A percentile compares a stretch with the other conserved stretches of the same genome.
These are phyloP conservation scores for Pyrenophora tritici-repentis DNA, from an alignment of 2,329 filamentous ascomycete species.

Conservation along the genomic window DNA sequence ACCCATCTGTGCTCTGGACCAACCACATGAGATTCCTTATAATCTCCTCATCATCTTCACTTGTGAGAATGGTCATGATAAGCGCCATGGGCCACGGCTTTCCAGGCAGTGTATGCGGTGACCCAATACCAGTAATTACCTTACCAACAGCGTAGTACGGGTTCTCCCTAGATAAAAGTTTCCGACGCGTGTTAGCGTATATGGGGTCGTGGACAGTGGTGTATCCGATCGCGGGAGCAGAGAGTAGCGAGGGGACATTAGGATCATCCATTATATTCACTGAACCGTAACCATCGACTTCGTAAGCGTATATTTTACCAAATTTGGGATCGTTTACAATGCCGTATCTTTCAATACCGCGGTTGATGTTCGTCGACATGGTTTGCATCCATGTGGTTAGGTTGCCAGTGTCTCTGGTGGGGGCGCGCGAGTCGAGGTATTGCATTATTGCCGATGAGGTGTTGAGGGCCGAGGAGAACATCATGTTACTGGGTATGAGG, in stretches of 20 bases:
- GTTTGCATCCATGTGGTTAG: constrained; percentile 62
- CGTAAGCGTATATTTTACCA: constrained; percentile 54
- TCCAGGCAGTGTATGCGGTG: constrained; percentile 53
- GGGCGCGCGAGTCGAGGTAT: constrained; percentile 44
- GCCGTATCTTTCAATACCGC: constrained; percentile 51
- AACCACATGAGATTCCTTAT: constrained; percentile 48
- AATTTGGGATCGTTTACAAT: constrained; percentile 43
- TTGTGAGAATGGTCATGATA: constrained; percentile 56
- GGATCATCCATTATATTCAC: constrained; percentile 72
- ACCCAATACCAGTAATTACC: constrained; percentile 52
- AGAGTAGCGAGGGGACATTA: constrained; percentile 70
- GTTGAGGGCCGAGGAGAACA: constrained; percentile 69
- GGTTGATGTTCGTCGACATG: constrained; percentile 54
- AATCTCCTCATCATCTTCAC: constrained; percentile 54
- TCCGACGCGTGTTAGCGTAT: constrained; percentile 52
- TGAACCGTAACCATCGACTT: constrained; percentile 54
- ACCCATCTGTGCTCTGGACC: constrained; percentile 53
- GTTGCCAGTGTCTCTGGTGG: constrained; percentile 50
- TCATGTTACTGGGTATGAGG: constrained; percentile 65
- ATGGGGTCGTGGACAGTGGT: constrained; percentile 44
- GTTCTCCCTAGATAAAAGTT: constrained; percentile 51
- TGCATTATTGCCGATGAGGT: constrained; percentile 58
- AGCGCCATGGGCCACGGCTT: constrained; percentile 57
- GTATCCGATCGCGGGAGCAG: constrained; percentile 67
- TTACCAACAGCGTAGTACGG: constrained; percentile 57